Conservation (phyloP, 2,329 filamentous ascomycete genomes). For the Fusarium sp. region DNA sequence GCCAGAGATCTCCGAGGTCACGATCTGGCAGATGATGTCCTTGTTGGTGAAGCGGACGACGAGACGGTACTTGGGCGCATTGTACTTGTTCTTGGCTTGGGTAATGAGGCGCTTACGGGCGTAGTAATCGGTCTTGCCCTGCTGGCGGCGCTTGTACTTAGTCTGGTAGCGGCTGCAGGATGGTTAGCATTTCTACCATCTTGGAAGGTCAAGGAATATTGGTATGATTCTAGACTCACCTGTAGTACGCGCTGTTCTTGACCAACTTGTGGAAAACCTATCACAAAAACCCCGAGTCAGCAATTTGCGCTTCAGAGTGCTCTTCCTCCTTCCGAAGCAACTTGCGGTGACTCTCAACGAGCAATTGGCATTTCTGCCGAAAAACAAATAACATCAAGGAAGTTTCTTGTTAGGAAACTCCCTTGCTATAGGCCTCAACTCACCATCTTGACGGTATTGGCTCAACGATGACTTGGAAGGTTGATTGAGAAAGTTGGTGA, state of each 20-base stretch:
- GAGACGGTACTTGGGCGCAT: conserved; percentile 99
- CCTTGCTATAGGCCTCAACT: conserved; percentile 60
- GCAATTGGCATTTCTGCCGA: conserved; percentile 58
- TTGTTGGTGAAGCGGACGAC: conserved; percentile 99
- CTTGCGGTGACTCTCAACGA: conserved; percentile 86
- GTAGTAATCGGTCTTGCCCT: conserved; percentile 99
- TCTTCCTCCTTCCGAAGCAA: conserved; percentile 85
- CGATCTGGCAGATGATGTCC: conserved; percentile 98
- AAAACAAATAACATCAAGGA: conserved; percentile 41
- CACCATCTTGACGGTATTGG: conserved; percentile 73
- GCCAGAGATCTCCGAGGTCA: conserved; percentile 93
- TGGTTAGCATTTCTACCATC: conserved; percentile 39
- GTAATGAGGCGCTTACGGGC: conserved; percentile 99
- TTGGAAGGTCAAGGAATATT: too few species aligned
- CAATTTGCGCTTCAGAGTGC: conserved; percentile 98
- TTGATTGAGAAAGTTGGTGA: conserved; percentile 50
- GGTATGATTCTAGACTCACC: conserved; percentile 65
- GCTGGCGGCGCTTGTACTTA: conserved; percentile 97
- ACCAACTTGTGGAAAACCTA: conserved; percentile 93
- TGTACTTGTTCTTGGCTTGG: conserved; percentile 99
- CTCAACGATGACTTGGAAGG: conserved; percentile 54
- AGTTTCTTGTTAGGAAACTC: conserved; percentile 21
- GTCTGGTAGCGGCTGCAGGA: conserved; percentile 90
- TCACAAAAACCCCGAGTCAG: conserved; percentile 81
- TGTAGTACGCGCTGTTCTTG: conserved; percentile 99